Evolutionary conservation across 345 rosid species (phyloP), one percentile per base, ranked within the genome.

Genomic region (Linum trigynum): DNA sequence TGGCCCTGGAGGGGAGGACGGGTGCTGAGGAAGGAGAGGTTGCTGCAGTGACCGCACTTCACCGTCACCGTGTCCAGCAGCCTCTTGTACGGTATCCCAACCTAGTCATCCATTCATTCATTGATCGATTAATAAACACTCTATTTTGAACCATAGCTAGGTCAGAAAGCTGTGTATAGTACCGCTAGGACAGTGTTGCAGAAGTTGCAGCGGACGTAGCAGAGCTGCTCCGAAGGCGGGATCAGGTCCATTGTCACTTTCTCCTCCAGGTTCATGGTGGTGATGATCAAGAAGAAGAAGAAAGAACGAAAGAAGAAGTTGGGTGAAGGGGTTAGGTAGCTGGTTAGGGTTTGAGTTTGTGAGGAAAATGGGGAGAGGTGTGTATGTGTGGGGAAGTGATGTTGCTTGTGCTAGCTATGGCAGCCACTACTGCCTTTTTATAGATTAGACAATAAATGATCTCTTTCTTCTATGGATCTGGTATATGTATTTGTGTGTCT

Each of bases 131-230:
- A n/a, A n/a, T n/a, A n/a, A 58, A 59, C 36, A 56, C 23, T 40
- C 17, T 42, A 10, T 41, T 12, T 23, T 23, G 59, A 50, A 48
- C 5, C 55, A 55, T 5, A 66, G 32, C 32, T 15, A 55, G 58
- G 58, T 55, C 1, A 6, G 5, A 5, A 38, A 12, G 5, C 5
- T 12, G 38, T 23, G 7, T 38, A 63, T 50, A 39, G 66, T 88
- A 92, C 99, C 70, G 99, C 99, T 55, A 95, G 99, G 81, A 95
- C 88, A 71, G 99, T 95, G 90, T 76, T 84, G 87, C 99, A 95
- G 77, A 87, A 91, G 85, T 86, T 95, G 82, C 99, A 95, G 16
- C 97, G 95, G 64, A 91, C 90, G 74, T 95, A 95, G 77, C 92
- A 95, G 64, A 91, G 97, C 73, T 89, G 91, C 68, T 94, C 96